Evolutionary conservation across 2,329 filamentous ascomycete species (phyloP).

Genomic region (Bipolaris victoriae): DNA sequence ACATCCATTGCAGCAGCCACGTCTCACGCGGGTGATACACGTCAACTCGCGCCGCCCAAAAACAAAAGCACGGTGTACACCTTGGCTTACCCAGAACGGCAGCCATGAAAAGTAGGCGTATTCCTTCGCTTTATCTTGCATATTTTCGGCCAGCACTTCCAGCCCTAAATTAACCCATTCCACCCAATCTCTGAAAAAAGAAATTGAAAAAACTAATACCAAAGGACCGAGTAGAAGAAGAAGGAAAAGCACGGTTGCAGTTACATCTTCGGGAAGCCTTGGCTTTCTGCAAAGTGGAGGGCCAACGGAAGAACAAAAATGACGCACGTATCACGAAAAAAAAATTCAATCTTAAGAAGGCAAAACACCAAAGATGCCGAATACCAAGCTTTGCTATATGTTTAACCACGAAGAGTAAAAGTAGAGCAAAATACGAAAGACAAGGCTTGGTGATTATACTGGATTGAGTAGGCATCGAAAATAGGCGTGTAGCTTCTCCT

Average conservation of each 20-base stretch:
- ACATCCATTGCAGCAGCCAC: neutral
- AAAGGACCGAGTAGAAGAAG: too few relatives aligned
- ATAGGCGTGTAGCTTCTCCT: slow-evolving; percentile 15
- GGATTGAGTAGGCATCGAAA: slow-evolving; percentile 9
- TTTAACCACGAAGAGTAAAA: neutral
- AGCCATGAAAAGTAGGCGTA: slow-evolving; percentile 15
- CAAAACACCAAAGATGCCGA: neutral
- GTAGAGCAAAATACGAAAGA: neutral
- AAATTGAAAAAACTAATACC: neutral
- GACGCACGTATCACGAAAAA: neutral
- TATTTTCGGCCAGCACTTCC: neutral
- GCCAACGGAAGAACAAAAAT: too few relatives aligned
- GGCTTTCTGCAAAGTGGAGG: too few relatives aligned
- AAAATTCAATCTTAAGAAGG: neutral
- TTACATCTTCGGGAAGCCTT: too few relatives aligned
- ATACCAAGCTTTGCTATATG: neutral
- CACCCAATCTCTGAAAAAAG: neutral
- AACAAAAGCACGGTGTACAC: neutral
- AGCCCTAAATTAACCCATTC: neutral
- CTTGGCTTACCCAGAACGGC: slow-evolving; percentile 5
- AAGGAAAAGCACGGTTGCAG: too few relatives aligned
- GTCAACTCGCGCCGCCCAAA: slow-evolving; percentile 2
- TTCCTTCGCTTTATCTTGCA: slow-evolving; percentile 15
- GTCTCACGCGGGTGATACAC: neutral
- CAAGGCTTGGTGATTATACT: slow-evolving; percentile 1